phyloP scores from a whole-genome alignment of 441 rosid genomes.

The Melastoma candidum region DNA sequence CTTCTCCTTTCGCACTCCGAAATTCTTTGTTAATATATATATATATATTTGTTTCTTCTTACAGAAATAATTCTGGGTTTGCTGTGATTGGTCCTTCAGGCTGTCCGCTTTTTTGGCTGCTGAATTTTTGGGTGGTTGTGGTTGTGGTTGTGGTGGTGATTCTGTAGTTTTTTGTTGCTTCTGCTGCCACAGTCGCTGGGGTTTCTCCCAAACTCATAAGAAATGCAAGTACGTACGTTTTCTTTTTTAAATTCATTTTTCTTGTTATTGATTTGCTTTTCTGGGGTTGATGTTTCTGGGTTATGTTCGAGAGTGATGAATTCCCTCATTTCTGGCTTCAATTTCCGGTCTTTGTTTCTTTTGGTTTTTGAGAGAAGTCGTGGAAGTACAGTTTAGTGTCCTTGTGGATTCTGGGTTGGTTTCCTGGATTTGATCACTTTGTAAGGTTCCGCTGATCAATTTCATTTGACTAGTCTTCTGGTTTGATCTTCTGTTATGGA shows the following conservation, averaged over 20 bases:
- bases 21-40: too few species aligned
- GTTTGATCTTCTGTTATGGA: too few species aligned
- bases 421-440: neutral
- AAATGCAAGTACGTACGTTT: constrained; percentile 99
- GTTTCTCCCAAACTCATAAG: constrained; percentile 33
- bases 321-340: constrained; percentile 4
- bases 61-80: too few species aligned
- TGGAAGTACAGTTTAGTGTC: constrained; percentile 14
- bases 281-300: constrained; percentile 6
- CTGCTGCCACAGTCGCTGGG: constrained; percentile 15
- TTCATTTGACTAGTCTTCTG: too few species aligned
- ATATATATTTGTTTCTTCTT: too few species aligned
- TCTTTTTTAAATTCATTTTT: constrained; percentile 10
- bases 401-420: constrained; percentile 2
- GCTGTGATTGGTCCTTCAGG: neutral
- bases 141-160: constrained; percentile 12
- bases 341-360: neutral
- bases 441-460: too few species aligned
- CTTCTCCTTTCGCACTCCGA: constrained; percentile 5
- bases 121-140: constrained; percentile 16
- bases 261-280: too few species aligned
- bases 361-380: constrained; percentile 14
- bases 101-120: constrained; percentile 16
- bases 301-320: constrained; percentile 5
- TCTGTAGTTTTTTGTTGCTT: constrained; percentile 7